These are phyloP conservation scores for Ophioceras dolichostomum DNA, from an alignment of 2,329 filamentous ascomycete species.

Conservation along the genomic window DNA sequence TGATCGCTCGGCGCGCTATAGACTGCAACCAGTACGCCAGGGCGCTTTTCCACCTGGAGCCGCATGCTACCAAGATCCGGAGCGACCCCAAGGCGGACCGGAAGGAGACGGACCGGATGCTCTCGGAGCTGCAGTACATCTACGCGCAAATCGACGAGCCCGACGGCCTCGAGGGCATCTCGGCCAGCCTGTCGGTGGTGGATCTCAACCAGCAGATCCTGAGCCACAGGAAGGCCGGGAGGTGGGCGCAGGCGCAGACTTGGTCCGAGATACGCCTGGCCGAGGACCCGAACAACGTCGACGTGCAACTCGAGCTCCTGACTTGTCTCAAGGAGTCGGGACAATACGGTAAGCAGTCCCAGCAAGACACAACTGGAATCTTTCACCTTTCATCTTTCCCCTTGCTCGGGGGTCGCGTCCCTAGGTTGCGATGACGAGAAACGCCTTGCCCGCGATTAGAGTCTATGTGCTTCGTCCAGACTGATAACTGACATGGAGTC, in stretches of 20 bases:
- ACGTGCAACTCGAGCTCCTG: constrained; percentile 72
- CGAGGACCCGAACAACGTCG: constrained; percentile 62
- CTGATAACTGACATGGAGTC: constrained; percentile 3
- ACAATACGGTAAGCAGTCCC: constrained; percentile 58
- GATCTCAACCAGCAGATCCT: constrained; percentile 89
- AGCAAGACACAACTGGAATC: no score
- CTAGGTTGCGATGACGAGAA: no score
- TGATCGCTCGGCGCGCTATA: constrained; percentile 72
- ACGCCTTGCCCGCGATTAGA: no score
- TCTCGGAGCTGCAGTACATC: constrained; percentile 77
- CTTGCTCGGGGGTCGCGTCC: no score
- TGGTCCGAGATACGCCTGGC: constrained; percentile 93
- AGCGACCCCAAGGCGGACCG: constrained; percentile 20
- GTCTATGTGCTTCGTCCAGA: neutral
- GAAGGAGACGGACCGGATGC: constrained; percentile 49
- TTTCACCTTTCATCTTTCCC: neutral
- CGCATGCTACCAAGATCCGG: constrained; percentile 45
- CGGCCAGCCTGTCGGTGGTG: constrained; percentile 72
- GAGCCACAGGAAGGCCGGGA: constrained; percentile 82
- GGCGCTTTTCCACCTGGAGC: constrained; percentile 89
- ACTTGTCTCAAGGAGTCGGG: constrained; percentile 91
- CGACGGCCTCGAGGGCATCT: constrained; percentile 90
- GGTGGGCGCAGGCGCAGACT: constrained; percentile 89
- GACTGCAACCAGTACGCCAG: constrained; percentile 89
- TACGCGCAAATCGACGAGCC: constrained; percentile 98